Evolutionary conservation across 768 basidiomycete genomes (phyloP).

Genomic region (Mycena pura): DNA sequence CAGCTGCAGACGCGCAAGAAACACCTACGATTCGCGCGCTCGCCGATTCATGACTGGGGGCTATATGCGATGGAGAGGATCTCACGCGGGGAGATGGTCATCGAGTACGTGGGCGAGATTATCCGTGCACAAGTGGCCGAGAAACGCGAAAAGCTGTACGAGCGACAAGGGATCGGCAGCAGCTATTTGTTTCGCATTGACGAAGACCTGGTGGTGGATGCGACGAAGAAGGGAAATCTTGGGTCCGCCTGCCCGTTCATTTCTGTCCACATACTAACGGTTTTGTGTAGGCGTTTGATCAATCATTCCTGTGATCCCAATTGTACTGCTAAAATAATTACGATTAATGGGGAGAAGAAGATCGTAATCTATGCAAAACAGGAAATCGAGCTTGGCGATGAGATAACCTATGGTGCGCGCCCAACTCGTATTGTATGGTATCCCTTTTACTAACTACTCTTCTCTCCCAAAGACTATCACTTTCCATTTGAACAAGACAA

Average conservation of each 20-base stretch:
- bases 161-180: conserved; percentile 96
- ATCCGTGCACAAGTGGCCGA: conserved; percentile 96
- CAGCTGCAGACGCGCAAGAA: conserved; percentile 98
- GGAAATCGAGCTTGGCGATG: conserved; percentile 94
- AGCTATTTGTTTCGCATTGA: conserved; percentile 98
- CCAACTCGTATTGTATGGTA: background rate
- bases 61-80: conserved; percentile 98
- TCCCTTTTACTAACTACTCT: background rate
- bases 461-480: conserved; percentile 85
- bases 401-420: conserved; percentile 93
- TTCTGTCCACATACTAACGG: conserved; percentile 19
- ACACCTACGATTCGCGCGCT: conserved; percentile 92
- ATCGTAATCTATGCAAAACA: conserved; percentile 99
- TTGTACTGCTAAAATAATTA: conserved; percentile 90
- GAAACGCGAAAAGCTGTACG: conserved; percentile 95
- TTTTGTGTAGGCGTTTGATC: conserved; percentile 79
- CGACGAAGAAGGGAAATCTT: conserved; percentile 98
- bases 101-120: conserved; percentile 98
- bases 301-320: conserved; percentile 99
- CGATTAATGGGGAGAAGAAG: conserved; percentile 92
- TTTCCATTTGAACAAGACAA: conserved; percentile 99
- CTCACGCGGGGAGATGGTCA: conserved; percentile 95
- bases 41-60: conserved; percentile 98
- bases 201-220: conserved; percentile 97
- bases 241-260: conserved; percentile 66